Evolutionary conservation across 192 early-diverging fungal genomes (phyloP).

Genomic region (Podila minutissima): DNA sequence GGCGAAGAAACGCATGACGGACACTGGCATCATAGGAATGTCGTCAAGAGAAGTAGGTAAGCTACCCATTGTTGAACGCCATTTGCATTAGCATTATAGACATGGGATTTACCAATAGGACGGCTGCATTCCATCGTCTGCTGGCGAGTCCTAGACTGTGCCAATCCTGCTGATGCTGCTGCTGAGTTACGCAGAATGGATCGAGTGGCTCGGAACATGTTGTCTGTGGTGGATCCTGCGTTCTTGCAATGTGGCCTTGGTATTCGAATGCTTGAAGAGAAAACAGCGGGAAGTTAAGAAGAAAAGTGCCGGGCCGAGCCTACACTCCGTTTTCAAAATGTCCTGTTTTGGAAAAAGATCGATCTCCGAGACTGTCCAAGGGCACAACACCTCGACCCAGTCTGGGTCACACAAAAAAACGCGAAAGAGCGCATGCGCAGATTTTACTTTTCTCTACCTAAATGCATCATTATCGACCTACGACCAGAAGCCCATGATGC

Average conservation of each 20-base stretch:
- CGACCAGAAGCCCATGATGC: slow-evolving; percentile 48
- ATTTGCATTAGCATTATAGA: background rate
- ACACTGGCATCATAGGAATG: background rate
- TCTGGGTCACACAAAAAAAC: too few relatives aligned
- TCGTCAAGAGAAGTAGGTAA: background rate
- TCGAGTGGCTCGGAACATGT: slow-evolving; percentile 33
- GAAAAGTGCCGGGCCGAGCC: background rate
- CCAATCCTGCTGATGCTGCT: background rate
- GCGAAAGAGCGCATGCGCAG: too few relatives aligned
- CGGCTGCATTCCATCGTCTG: slow-evolving; percentile 4
- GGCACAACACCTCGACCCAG: too few relatives aligned
- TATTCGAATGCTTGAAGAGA: background rate
- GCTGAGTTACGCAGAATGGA: slow-evolving; percentile 10
- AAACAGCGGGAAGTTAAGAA: background rate
- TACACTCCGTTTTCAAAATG: background rate
- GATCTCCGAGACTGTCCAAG: background rate
- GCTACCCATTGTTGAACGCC: background rate
- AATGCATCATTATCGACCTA: background rate
- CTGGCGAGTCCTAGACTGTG: slow-evolving; percentile 6
- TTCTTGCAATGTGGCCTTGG: background rate
- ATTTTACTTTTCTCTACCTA: too few relatives aligned
- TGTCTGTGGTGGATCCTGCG: background rate
- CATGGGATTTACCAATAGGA: slow-evolving; percentile 19
- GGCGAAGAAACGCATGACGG: slow-evolving; percentile 22
- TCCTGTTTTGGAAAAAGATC: background rate